Evolutionary conservation across 768 basidiomycete genomes (phyloP).

Genomic region (Russula emetica): DNA sequence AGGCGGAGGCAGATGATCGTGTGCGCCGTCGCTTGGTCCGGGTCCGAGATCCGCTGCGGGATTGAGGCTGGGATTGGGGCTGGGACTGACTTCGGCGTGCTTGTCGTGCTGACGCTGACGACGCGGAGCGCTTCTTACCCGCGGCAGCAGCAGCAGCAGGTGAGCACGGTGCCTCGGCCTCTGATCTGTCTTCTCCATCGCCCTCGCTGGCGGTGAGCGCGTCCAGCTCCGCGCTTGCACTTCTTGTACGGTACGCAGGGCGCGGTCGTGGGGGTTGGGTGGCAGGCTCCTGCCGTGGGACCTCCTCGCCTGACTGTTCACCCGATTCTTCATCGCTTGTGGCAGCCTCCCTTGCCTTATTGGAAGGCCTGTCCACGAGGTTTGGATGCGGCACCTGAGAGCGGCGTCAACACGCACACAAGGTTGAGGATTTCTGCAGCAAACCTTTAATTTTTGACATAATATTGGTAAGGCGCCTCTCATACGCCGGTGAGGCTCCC

Average conservation of each 20-base stretch:
- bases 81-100: neutral
- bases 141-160: neutral
- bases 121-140: neutral
- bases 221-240: constrained; percentile 2
- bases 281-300: constrained; percentile 1
- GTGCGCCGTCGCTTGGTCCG: constrained; percentile 6
- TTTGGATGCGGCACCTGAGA: constrained; percentile 12
- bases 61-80: neutral
- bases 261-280: constrained; percentile 17
- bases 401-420: neutral
- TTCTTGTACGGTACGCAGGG: constrained; percentile 22
- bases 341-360: constrained; percentile 19
- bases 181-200: constrained; percentile 7
- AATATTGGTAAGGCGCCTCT: constrained; percentile 66
- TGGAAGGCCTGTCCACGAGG: constrained; percentile 11
- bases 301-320: constrained; percentile 23
- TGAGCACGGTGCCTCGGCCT: neutral
- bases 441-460: constrained; percentile 78
- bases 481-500: constrained; percentile 88
- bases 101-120: neutral
- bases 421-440: constrained; percentile 10
- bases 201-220: constrained; percentile 17
- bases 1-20: neutral
- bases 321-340: constrained; percentile 26
- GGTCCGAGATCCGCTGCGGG: constrained; percentile 15